Conservation (phyloP, 306 rosid species). For the Vigna hirtella region DNA sequence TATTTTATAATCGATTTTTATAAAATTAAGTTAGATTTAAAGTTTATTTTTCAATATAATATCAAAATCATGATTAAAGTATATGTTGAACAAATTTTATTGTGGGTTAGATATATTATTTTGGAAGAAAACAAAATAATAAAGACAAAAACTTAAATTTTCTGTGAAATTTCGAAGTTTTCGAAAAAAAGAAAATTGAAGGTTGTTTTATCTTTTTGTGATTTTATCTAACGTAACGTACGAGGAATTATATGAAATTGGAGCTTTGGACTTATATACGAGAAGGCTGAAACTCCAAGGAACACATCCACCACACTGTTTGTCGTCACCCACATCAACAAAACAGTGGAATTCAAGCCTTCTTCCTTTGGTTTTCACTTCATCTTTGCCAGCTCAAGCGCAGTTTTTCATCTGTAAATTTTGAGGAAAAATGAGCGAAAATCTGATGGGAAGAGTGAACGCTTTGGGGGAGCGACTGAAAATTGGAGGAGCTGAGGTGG, state of each 20-base stretch:
- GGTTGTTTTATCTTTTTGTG: conserved; percentile 19
- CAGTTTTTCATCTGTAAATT: not conserved
- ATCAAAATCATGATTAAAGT: too few species aligned
- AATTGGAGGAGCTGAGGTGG: conserved; percentile 79
- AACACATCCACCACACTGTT: not conserved
- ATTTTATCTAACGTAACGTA: conserved; percentile 29
- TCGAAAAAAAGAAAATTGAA: not conserved
- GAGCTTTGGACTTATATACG: not conserved
- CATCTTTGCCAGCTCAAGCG: not conserved
- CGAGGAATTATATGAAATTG: conserved; percentile 24
- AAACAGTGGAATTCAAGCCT: not conserved
- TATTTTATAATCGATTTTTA: too few species aligned
- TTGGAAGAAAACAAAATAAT: too few species aligned
- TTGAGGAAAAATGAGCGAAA: conserved; percentile 52
- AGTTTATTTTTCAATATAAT: too few species aligned
- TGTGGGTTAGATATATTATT: too few species aligned
- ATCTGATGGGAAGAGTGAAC: conserved; percentile 84
- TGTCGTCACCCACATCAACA: conserved; percentile 6
- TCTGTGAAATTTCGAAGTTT: too few species aligned
- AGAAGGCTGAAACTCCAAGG: conserved; percentile 44
- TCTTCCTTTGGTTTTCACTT: too few species aligned
- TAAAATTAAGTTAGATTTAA: too few species aligned
- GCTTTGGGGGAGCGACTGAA: conserved; percentile 88
- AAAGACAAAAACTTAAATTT: too few species aligned
- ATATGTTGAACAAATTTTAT: too few species aligned